Base-by-base conservation (phyloP, 192 early-diverging fungal species). In the Mortierella hygrophila region DNA sequence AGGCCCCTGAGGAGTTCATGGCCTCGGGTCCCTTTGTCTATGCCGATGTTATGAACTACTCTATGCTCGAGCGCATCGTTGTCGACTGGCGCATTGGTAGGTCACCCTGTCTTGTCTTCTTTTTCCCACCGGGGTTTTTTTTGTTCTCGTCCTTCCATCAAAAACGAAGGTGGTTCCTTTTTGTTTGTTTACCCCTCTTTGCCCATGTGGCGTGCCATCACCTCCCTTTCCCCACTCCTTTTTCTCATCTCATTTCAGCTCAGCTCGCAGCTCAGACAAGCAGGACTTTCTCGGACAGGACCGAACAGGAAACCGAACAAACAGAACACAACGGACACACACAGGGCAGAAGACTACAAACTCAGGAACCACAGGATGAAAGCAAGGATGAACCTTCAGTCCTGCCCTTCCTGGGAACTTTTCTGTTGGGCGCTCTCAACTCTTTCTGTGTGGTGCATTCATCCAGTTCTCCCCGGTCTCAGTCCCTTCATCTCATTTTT, bases 41-140 rank as follows among this genome's bases (percentile, higher is more conserved):
- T 60, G 92, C 92, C 55, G 93, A 94, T 70, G 93, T 94, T 40
- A 89, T 94, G 52, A 92, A 94, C 88, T 92, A 91, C 79, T 85
- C 89, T 32, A 83, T 91, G 41, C 85, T 94, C n/a, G 93, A 94
- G 77, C 87, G 91, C 54, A 91, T 94, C 23, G 89, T 93, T 35
- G 93, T 93, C 35, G 91, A 94, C 81, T 89, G 91, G 71, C 91
- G 91, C 37, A 92, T 94, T 85, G 84, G 84, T 86, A 80, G 78
- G 84, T 52, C 29, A 72, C 29, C 40, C 44, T 15, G 49, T 52
- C 29, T 46, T 29, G 9, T 49, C 13, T 23, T 40, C 71, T 23
- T 4, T 32, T n/a, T 26, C 46, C n/a, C 16, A 3, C 26, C 7
- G 47, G 47, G 6, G 15, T 65, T 10, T 65, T 71, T 72, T 29